Conservation (phyloP, 2,329 filamentous ascomycete species). For the Hypoxylon sp. region DNA sequence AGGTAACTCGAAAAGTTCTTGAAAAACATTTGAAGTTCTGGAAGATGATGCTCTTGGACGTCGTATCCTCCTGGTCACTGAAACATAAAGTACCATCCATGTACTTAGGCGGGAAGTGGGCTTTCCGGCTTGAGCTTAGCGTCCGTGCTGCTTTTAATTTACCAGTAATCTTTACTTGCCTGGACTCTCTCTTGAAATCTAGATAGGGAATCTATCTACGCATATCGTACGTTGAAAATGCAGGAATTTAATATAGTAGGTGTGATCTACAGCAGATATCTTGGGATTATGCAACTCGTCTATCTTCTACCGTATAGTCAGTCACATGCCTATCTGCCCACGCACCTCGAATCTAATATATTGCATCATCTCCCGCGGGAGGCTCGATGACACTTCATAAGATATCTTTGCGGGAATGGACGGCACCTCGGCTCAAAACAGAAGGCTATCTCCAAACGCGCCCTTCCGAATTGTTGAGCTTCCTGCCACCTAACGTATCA, state of each 20-base stretch:
- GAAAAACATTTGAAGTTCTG: not conserved
- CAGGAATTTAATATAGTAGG: constrained; percentile 32
- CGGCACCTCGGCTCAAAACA: constrained; percentile 38
- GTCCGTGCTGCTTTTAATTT: constrained; percentile 34
- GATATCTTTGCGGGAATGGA: constrained; percentile 30
- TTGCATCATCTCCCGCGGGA: constrained; percentile 21
- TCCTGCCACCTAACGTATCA: constrained; percentile 33
- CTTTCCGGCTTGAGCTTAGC: constrained; percentile 32
- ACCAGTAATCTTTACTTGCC: constrained; percentile 17
- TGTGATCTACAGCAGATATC: constrained; percentile 33
- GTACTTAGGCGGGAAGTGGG: constrained; percentile 25
- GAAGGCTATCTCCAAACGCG: constrained; percentile 24
- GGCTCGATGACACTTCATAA: constrained; percentile 14
- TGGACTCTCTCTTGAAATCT: constrained; percentile 17
- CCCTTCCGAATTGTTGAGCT: constrained; percentile 8
- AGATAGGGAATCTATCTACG: constrained; percentile 20
- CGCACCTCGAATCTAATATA: constrained; percentile 22
- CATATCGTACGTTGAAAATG: constrained; percentile 33
- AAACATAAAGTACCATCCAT: constrained; percentile 30
- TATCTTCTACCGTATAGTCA: constrained; percentile 23
- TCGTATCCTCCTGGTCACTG: constrained; percentile 27
- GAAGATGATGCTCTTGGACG: constrained; percentile 22
- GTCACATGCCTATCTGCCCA: constrained; percentile 30
- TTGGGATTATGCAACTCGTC: constrained; percentile 1
- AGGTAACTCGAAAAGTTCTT: constrained; percentile 5